These are phyloP conservation scores for Zalaria sp. DNA, from an alignment of 2,329 filamentous ascomycete genomes.

Conservation along the genomic window DNA sequence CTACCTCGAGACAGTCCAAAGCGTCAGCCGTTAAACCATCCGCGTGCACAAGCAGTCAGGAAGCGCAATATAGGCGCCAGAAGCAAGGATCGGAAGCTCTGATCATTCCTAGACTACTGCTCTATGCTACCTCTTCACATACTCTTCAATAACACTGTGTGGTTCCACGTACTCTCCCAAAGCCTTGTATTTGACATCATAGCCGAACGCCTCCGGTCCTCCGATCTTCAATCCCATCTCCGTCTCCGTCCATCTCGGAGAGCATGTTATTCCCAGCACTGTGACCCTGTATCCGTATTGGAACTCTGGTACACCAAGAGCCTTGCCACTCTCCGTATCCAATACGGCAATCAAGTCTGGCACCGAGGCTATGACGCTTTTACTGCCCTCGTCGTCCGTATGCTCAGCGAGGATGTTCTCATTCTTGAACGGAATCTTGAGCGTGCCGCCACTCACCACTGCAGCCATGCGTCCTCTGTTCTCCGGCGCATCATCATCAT, in stretches of 20 bases:
- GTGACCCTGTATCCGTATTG: conserved; percentile 38
- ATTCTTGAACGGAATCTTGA: conserved; percentile 61
- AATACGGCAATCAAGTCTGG: conserved; percentile 37
- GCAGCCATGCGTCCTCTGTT: conserved; percentile 10
- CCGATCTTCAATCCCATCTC: conserved; percentile 34
- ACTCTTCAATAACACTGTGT: conserved; percentile 40
- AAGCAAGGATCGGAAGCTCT: too few relatives aligned
- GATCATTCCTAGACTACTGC: too few relatives aligned
- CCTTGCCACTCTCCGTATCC: conserved; percentile 34
- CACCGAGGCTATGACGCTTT: conserved; percentile 31
- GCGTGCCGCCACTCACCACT: conserved; percentile 27
- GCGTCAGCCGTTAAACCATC: too few relatives aligned
- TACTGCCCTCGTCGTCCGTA: conserved; percentile 18
- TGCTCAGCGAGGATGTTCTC: conserved; percentile 52
- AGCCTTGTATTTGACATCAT: conserved; percentile 35
- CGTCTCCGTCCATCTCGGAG: conserved; percentile 39
- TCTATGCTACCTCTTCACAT: conserved; percentile 4
- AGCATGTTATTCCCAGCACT: conserved; percentile 40
- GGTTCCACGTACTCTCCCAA: conserved; percentile 39
- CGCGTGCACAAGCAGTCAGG: too few relatives aligned
- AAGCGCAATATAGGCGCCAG: too few relatives aligned
- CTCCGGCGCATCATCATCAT: conserved; percentile 21
- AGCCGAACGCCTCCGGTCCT: conserved; percentile 35
- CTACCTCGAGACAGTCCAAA: too few relatives aligned
- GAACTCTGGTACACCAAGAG: conserved; percentile 40